Conservation (phyloP, 345 rosid genomes). For the Cardiospermum halicacabum region DNA sequence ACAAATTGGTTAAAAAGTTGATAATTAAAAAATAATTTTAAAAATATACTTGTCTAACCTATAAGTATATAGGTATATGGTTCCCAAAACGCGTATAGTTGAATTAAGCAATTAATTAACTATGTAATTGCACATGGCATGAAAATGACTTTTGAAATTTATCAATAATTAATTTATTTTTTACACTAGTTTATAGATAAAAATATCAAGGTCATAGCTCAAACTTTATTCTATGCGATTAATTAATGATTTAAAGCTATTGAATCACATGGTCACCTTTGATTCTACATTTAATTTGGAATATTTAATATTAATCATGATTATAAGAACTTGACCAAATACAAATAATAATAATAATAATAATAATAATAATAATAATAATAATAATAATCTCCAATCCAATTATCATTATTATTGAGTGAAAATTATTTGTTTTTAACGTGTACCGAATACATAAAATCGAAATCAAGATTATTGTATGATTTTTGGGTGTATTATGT, state of each 20-base stretch:
- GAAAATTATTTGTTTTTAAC: no score
- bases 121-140: constrained; percentile 7
- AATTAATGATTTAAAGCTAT: background rate
- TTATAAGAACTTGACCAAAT: constrained; percentile 1
- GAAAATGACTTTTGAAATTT: constrained; percentile 4
- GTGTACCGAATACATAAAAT: no score
- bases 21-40: no score
- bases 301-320: background rate
- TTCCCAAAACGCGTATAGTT: constrained; percentile 12
- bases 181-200: background rate
- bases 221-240: background rate
- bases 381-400: no score
- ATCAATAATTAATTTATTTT: background rate
- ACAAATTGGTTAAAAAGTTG: no score
- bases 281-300: background rate
- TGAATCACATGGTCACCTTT: constrained; percentile 5
- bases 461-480: no score
- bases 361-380: no score
- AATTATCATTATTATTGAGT: no score
- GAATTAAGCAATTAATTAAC: background rate
- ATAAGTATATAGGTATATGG: no score
- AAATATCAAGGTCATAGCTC: background rate
- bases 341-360: no score
- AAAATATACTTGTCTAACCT: no score
- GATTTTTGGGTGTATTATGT: no score